These are phyloP conservation scores for Pneumocystis murina DNA, from an alignment of 1,139 yeast species.

Conservation along the genomic window DNA sequence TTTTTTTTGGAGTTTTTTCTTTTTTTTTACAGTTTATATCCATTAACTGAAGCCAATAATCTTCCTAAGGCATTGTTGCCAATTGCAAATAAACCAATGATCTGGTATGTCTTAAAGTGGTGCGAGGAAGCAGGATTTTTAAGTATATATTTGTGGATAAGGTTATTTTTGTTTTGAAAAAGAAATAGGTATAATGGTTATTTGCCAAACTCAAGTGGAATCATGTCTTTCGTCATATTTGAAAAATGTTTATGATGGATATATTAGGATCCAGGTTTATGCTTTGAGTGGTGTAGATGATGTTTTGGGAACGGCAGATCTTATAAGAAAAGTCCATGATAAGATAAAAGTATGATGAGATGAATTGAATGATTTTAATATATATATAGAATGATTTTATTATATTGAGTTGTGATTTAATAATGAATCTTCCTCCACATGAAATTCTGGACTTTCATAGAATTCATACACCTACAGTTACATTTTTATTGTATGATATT, in stretches of 20 bases:
- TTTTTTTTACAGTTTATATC: conserved; percentile 4
- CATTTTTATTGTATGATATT: conserved; percentile 7
- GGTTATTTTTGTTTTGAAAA: background rate
- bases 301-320: conserved; percentile 34
- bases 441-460: conserved; percentile 73
- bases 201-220: conserved; percentile 31
- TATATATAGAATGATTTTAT: conserved; percentile 38
- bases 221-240: conserved; percentile 16
- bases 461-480: conserved; percentile 18
- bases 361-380: conserved; percentile 21
- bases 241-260: conserved; percentile 13
- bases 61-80: conserved; percentile 75
- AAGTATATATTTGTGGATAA: conserved; percentile 23
- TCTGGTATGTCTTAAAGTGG: conserved; percentile 82
- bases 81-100: conserved; percentile 79
- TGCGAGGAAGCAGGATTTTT: conserved; percentile 73
- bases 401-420: conserved; percentile 79
- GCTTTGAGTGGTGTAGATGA: conserved; percentile 11
- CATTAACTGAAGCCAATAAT: conserved; percentile 11
- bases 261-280: conserved; percentile 13
- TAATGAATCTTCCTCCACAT: conserved; percentile 85
- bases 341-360: conserved; percentile 13
- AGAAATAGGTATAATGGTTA: conserved; percentile 32
- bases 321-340: conserved; percentile 27
- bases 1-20: background rate